Evolutionary conservation across 352 stramenopile species (phyloP).

Genomic region (Globisporangium acanthophoron): DNA sequence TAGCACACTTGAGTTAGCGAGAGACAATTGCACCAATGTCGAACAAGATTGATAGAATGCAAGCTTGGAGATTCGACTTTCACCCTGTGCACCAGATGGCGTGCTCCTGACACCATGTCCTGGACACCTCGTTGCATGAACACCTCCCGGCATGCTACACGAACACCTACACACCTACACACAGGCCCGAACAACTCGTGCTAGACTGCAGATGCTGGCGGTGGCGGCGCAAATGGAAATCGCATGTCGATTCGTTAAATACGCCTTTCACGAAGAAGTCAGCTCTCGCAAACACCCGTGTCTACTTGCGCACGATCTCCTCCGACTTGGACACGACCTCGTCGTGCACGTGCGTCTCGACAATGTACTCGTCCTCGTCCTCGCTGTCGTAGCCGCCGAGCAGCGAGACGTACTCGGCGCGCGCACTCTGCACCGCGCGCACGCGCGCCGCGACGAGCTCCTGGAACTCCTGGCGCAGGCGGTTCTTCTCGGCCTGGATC

Average conservation of each 20-base stretch:
- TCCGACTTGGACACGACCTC: conserved; percentile 64
- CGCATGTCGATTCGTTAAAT: not conserved
- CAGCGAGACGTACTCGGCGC: conserved; percentile 63
- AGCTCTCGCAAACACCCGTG: not conserved
- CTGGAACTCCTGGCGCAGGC: conserved; percentile 63
- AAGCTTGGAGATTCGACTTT: too few relatives aligned
- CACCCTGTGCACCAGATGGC: too few relatives aligned
- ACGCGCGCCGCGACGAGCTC: conserved; percentile 52
- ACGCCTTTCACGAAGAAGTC: not conserved
- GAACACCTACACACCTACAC: too few relatives aligned
- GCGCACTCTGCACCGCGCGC: conserved; percentile 18
- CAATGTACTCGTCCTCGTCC: conserved; percentile 80
- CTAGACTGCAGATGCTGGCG: too few relatives aligned
- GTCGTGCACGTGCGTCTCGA: conserved; percentile 71
- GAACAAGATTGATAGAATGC: too few relatives aligned
- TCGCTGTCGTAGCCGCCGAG: conserved; percentile 79
- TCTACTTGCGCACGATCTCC: conserved; percentile 66
- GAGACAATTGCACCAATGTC: too few relatives aligned
- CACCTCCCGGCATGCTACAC: too few relatives aligned
- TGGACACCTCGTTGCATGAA: too few relatives aligned
- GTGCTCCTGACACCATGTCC: too few relatives aligned
- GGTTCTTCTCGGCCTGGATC: conserved; percentile 67
- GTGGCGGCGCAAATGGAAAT: too few relatives aligned
- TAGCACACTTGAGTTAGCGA: too few relatives aligned
- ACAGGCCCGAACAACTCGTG: too few relatives aligned